These are phyloP conservation scores for Quercus glauca DNA, from an alignment of 306 rosid genomes.

Conservation along the genomic window DNA sequence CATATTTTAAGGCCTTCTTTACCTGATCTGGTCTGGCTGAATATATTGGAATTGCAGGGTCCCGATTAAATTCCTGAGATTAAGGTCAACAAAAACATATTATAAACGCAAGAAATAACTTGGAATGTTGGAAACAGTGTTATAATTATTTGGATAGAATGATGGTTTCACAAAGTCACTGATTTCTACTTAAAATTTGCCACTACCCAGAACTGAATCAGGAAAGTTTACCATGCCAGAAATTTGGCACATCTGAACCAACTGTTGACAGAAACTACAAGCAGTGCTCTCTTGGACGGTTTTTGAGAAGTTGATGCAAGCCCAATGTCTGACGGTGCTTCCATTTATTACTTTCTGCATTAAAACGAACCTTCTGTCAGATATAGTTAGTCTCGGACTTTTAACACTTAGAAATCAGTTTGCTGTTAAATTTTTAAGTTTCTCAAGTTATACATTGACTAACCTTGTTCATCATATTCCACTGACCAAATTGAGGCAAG, in stretches of 20 bases:
- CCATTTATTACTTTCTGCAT: constrained; percentile 57
- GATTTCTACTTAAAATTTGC: background rate
- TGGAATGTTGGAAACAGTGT: background rate
- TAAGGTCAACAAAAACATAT: background rate
- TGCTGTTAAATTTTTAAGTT: background rate
- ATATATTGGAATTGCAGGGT: constrained; percentile 42
- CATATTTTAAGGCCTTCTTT: too few species aligned
- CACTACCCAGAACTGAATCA: background rate
- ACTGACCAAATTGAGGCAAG: constrained; percentile 50
- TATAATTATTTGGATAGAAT: background rate
- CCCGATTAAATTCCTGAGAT: constrained; percentile 37
- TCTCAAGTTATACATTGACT: background rate
- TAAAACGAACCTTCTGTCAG: background rate
- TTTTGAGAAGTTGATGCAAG: constrained; percentile 53
- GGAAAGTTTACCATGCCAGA: constrained; percentile 52
- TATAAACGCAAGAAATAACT: background rate
- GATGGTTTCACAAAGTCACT: background rate
- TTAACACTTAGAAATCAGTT: background rate
- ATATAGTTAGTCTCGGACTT: background rate
- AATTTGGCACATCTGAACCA: constrained; percentile 59
- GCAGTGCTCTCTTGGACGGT: constrained; percentile 48
- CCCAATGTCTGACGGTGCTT: constrained; percentile 50
- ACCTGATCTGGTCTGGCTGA: too few species aligned
- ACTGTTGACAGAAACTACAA: constrained; percentile 50
- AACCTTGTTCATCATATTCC: constrained; percentile 57